A percentile compares a stretch with the other conserved stretches of the same genome.
Conservation (phyloP, 768 basidiomycete genomes). For the Xanthoconium purpureum region DNA sequence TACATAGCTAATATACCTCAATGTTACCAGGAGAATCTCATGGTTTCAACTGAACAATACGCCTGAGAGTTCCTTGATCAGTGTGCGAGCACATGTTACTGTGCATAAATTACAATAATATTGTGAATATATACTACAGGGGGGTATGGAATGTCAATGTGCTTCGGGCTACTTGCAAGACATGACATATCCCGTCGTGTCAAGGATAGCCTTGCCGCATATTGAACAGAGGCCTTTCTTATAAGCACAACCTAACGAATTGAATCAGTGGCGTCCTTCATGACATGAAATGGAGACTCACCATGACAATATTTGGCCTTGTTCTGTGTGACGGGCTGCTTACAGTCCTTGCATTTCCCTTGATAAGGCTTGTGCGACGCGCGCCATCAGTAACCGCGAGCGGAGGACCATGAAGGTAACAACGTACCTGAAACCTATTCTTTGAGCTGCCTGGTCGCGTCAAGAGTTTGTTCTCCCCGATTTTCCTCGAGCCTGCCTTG, state of each 20-base stretch:
- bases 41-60: background rate
- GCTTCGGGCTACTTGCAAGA: slow-evolving; percentile 58
- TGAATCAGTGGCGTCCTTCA: slow-evolving; percentile 3
- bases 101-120: slow-evolving; percentile 13
- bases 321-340: slow-evolving; percentile 80
- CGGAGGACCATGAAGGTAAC: slow-evolving; percentile 9
- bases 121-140: slow-evolving; percentile 15
- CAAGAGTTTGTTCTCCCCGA: slow-evolving; percentile 84
- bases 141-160: slow-evolving; percentile 19
- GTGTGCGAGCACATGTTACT: background rate
- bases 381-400: background rate
- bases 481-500: slow-evolving; percentile 76
- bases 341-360: slow-evolving; percentile 85
- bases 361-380: slow-evolving; percentile 64
- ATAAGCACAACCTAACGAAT: slow-evolving; percentile 70
- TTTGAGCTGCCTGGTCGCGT: slow-evolving; percentile 66
- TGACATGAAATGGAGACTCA: slow-evolving; percentile 32
- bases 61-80: background rate
- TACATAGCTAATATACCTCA: background rate
- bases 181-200: slow-evolving; percentile 83
- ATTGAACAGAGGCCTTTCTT: slow-evolving; percentile 85
- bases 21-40: background rate
- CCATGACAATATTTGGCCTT: slow-evolving; percentile 88
- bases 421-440: slow-evolving; percentile 71
- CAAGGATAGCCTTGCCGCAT: slow-evolving; percentile 83